These are phyloP conservation scores for Cyclanthera cordifolia DNA, from an alignment of 306 rosid genomes.

Conservation along the genomic window DNA sequence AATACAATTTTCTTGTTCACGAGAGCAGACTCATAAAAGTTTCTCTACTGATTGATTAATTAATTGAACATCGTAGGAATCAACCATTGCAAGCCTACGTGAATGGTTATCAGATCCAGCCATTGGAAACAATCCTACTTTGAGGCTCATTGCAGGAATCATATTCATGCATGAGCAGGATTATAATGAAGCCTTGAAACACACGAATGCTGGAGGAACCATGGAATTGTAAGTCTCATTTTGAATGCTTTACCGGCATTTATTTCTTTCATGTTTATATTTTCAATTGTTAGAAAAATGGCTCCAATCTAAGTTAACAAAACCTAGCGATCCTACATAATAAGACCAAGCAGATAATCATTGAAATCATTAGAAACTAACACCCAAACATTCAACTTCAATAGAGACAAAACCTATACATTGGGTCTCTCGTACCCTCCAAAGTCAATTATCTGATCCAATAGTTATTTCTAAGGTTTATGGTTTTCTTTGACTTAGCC, in stretches of 20 bases:
- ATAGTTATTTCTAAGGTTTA: no score
- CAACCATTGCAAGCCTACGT: slow-evolving; percentile 48
- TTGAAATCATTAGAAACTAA: no score
- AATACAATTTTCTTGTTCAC: neutral
- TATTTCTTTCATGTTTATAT: no score
- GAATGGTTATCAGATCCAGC: slow-evolving; percentile 87
- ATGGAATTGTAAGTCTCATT: slow-evolving; percentile 62
- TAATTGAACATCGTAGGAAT: slow-evolving; percentile 34
- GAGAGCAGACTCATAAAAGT: neutral
- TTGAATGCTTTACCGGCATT: neutral
- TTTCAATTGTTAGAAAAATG: no score
- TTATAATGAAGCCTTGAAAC: slow-evolving; percentile 77
- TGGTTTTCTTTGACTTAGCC: no score
- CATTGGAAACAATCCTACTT: slow-evolving; percentile 50
- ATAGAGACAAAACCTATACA: no score
- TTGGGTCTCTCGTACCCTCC: no score
- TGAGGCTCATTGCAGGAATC: slow-evolving; percentile 74
- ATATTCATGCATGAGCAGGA: slow-evolving; percentile 78
- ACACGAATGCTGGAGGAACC: slow-evolving; percentile 89
- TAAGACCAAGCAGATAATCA: no score
- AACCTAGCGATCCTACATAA: neutral
- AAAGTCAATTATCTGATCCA: no score
- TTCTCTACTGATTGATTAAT: neutral
- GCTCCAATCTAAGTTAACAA: neutral
- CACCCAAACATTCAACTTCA: no score